A percentile compares a stretch with the other conserved stretches of the same genome.
Evolutionary conservation across 208 protist genomes (phyloP).

Genomic region (Trypanosoma congolense): DNA sequence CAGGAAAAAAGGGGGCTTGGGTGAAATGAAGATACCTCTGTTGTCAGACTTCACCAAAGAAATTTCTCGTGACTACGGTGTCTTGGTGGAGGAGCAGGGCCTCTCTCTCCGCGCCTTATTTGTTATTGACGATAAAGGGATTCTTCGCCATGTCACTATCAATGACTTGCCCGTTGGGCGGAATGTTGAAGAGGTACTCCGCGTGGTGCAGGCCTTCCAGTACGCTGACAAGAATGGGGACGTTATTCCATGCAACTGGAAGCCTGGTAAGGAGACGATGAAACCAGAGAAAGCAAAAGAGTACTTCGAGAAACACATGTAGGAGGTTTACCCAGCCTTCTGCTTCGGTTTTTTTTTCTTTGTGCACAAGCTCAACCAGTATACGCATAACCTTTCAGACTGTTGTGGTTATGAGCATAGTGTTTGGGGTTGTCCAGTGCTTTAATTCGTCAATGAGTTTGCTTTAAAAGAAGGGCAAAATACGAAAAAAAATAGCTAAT

Average conservation of each 20-base stretch:
- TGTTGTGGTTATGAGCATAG: too few species aligned
- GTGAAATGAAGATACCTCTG: slow-evolving; percentile 94
- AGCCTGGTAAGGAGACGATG: slow-evolving; percentile 89
- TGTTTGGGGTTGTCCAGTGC: too few species aligned
- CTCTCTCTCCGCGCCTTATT: slow-evolving; percentile 92
- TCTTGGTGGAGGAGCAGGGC: slow-evolving; percentile 88
- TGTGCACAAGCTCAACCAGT: too few species aligned
- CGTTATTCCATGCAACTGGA: slow-evolving; percentile 95
- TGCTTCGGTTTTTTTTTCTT: too few species aligned
- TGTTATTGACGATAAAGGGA: slow-evolving; percentile 93
- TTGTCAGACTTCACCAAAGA: slow-evolving; percentile 93
- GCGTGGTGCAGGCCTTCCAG: slow-evolving; percentile 95
- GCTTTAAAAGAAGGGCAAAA: too few species aligned
- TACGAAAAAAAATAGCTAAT: too few species aligned
- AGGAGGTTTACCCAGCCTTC: slow-evolving; percentile 1
- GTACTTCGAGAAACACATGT: slow-evolving; percentile 88
- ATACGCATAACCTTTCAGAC: too few species aligned
- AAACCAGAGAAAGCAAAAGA: slow-evolving; percentile 85
- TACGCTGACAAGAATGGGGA: slow-evolving; percentile 94
- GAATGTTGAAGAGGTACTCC: slow-evolving; percentile 94
- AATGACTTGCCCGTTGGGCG: slow-evolving; percentile 96
- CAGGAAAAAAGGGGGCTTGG: slow-evolving; percentile 94
- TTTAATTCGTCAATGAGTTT: too few species aligned
- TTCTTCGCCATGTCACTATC: slow-evolving; percentile 89
- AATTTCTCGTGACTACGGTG: slow-evolving; percentile 92